Evolutionary conservation across 192 early-diverging fungal species (phyloP).

Genomic region (Coemansia erecta): DNA sequence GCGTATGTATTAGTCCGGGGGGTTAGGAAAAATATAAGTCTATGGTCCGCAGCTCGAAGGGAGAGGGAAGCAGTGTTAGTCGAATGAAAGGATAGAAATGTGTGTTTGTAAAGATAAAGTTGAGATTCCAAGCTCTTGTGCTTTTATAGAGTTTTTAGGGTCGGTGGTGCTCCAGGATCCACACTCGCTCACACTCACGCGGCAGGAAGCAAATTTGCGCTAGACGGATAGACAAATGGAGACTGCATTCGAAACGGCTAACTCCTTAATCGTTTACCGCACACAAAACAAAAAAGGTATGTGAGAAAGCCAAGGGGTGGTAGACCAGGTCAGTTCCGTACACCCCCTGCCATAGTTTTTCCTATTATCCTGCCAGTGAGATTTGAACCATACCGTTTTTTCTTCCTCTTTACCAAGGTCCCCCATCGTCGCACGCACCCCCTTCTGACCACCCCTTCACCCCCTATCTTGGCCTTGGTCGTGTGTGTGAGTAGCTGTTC

Average conservation of each 20-base stretch:
- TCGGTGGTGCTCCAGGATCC: background rate
- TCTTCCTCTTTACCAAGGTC: no score
- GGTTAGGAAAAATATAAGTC: background rate
- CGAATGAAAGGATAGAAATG: background rate
- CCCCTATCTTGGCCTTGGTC: no score
- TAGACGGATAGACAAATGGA: no score
- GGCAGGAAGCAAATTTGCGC: background rate
- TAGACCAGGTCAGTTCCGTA: no score
- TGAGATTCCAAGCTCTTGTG: background rate
- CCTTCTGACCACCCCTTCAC: no score
- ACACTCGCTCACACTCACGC: background rate
- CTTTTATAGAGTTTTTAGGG: slow-evolving; percentile 7
- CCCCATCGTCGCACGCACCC: no score
- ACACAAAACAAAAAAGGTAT: background rate
- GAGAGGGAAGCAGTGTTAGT: background rate
- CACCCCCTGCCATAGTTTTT: no score
- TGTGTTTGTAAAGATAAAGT: slow-evolving; percentile 2
- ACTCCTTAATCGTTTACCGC: background rate
- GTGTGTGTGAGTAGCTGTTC: no score
- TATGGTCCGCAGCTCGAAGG: background rate
- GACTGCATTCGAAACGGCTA: slow-evolving; percentile 4
- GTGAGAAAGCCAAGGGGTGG: background rate
- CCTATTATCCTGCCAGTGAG: no score
- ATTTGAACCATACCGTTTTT: no score
- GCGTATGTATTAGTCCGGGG: background rate